Evolutionary conservation across 345 rosid species (phyloP), one percentile per base, ranked within the genome.

Genomic region (Leavenworthia alabamica): DNA sequence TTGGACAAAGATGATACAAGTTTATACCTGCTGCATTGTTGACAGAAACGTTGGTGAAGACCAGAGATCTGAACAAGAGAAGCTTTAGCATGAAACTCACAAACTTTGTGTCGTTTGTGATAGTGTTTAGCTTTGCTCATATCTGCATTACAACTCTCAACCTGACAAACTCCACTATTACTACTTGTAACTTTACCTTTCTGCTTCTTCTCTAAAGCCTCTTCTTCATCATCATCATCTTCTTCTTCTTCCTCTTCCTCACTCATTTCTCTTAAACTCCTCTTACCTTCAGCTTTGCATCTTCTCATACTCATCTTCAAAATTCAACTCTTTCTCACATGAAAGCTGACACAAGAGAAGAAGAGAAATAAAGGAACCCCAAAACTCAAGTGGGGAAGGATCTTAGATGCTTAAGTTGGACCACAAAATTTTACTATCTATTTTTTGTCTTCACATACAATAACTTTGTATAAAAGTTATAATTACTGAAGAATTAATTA

Each of bases 11-110:
- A 41, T 14, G 44, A 35, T 1, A 42, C 15, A 51, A 2, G n/a
- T 33, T 22, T 3, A n/a, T n/a, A 80, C 99, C 91, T 89, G 97
- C 99, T 93, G 72, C 99, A 93, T 87, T 89, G 99, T 73, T 93
- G 99, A 78, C 99, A 93, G 64, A 93, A 93, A 56, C 99, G 93
- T 70, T 85, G 86, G 6, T 74, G 84, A 50, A 70, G 65, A 36
- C 89, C 97, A 19, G 68, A 76, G 53, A 93, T 78, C 47, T 43
- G 68, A 32, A 79, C 97, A 14, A 45, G 46, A 3, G 89, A 22
- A 56, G 89, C 84, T 74, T 84, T 93, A 72, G 99, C 88, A 32
- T 93, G 99, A 70, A 42, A 31, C 70, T 93, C 91, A 23, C 99
- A 93, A 17, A 93, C 97, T 73, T 79, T 93, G 71, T 93, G 99